Evolutionary conservation across 2,329 filamentous ascomycete genomes (phyloP), one percentile per base, ranked within the genome.

Genomic region (Dactylellina haptotyla): DNA sequence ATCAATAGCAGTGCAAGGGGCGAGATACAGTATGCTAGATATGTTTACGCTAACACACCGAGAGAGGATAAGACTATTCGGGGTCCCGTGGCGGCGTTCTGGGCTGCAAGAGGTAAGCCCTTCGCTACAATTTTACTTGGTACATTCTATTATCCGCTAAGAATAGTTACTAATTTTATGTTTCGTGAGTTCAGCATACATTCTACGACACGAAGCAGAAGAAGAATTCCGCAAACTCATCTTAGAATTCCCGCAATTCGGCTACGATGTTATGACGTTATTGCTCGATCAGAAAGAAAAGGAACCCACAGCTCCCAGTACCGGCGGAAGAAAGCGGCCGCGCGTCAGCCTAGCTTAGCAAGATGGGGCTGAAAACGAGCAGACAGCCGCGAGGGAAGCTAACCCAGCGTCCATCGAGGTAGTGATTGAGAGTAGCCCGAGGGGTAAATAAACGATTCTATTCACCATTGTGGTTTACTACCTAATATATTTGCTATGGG

Each of bases 11-110:
- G 91, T 0, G 92, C 92, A 34, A 90, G 89, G 82, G 93, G 92
- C 80, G 93, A 97, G 84, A 93, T 97, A 79, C 88, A 89, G 25
- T 97, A 97, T 81, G 93, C 93, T 6, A 88, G 92, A 80, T 97
- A 93, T 82, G 90, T 96, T 30, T 97, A 97, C 83, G 87, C 87
- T 73, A 87, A 92, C 82, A 95, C 91, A 9, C 81, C 82, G 62
- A 81, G 84, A 53, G 87, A 90, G 73, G 92, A 96, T 81, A 83
- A 82, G 10, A 87, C 87, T 1, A 92, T 96, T 78, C 88, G 93
- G 77, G 90, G 87, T 76, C 92, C 93, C 0, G 88, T 97, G 56
- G 92, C 91, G n/a, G 90, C 89, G 62, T 96, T 96, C 84, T 97
- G 93, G 93, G 92, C 92, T 4, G 76, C 77, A 20, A 76, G 75